Evolutionary conservation across 2,329 filamentous ascomycete genomes (phyloP), one percentile per base, ranked within the genome.

Genomic region (Alternaria incomplexa): DNA sequence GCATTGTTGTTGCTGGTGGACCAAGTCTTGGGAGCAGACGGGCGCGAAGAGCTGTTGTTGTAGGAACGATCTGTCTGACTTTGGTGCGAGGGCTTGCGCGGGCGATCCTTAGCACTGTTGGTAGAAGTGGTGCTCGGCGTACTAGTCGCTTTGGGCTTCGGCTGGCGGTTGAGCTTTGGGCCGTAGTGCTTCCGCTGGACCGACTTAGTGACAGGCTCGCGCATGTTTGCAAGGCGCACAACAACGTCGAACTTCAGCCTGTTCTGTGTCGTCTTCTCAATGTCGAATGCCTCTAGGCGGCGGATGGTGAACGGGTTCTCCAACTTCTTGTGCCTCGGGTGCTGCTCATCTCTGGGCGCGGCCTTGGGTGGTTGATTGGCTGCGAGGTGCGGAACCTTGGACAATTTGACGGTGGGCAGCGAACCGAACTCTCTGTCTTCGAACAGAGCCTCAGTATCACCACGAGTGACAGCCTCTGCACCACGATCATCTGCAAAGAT

Each of bases 371-470:
- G 72, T 51, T 77, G 73, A 46, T 76, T 74, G 9, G 77, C 77
- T 30, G 74, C 75, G 22, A 78, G 67, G 58, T 80, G 76, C 25
- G 76, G 66, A 5, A 72, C 67, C 59, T 78, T 77, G 22, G 77
- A 64, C 11, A 77, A 36, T 56, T 68, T 77, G 20, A 80, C 76
- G 6, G 72, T 79, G 22, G 83, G 83, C 58, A 80, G 71, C 6
- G 83, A 84, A 32, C 83, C 83, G 56, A 84, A 84, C 65, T 83
- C 82, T 30, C 81, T 76, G 62, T 84, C 82, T 61, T 81, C 80
- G 51, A 84, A 82, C 22, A 84, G 76, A 22, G 71, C 73, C 44
- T 83, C 82, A 26, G 81, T 78, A 22, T 74, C 77, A 20, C 77
- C 77, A 66, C 82, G 83, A 17, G 81, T 80, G 12, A 72, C 69